Base-by-base conservation (phyloP, 2,329 filamentous ascomycete genomes). In the Macrophomina tecta region DNA sequence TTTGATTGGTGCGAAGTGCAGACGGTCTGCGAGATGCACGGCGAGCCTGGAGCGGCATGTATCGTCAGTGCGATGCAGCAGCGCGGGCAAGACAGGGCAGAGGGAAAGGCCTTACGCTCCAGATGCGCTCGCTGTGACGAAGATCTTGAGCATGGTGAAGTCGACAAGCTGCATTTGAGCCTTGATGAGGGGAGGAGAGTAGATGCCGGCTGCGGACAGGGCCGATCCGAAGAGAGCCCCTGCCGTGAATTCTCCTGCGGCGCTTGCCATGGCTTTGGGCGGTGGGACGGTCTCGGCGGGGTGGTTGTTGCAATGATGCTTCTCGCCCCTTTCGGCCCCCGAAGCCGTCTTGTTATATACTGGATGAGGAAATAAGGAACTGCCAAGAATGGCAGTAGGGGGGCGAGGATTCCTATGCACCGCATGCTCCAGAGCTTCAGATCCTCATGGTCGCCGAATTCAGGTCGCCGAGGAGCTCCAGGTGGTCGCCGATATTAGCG, bases 121-220 rank as follows among this genome's bases (percentile, higher is more conserved):
- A 70, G 81, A 83, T 32, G 86, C 88, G 9, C 86, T 86, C 3
- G 88, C 89, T 1, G 85, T 82, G 4, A 91, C 76, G 71, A 91
- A 91, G 9, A 83, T 82, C 75, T 90, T 84, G 36, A 89, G 74
- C 89, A 91, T 91, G 73, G 89, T 87, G 76, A 85, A 90, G 73
- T 89, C 84, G 56, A 83, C 77, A 53, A 90, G 79, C 30, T 80
- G 82, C 78, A 91, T 83, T 78, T 91, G 89, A 8, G 81, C 78
- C 66, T 87, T 76, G 70, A 91, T 88, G 55, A 89, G 81, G 0
- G 83, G 79, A 0, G 89, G 89, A 45, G 84, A 80, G 72, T 86
- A 85, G 66, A 91, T 86, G 36, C 88, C 88, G 1, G 88, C 83
- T 3, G 83, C 84, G 38, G 86, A 81, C 16, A 61, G 56, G 30